Evolutionary conservation across 371 early-diverging fungal genomes (phyloP), one percentile per base, ranked within the genome.

Genomic region (Actinomucor elegans): DNA sequence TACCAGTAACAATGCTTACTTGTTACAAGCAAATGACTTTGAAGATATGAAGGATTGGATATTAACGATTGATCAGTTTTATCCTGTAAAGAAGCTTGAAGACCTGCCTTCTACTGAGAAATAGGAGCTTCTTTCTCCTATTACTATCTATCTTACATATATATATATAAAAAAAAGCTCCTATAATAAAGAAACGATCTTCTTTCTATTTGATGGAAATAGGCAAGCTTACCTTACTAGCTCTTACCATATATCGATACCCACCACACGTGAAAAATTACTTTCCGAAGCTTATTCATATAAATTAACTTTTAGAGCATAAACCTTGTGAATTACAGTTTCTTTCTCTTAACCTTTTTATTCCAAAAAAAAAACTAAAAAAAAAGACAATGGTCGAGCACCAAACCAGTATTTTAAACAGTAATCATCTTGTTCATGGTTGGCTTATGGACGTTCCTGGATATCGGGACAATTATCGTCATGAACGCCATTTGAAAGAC

Each of bases 31-130:
- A 15, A 58, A 73, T 2, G 72, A 71, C 3, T 65, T 73, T 14
- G 77, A 73, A 2, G 90, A 90, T 17, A 80, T 90, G 83, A 66
- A 81, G 41, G 77, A 76, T 27, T 94, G 94, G 94, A 75, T 92
- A 10, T 61, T 76, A 10, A 77, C 80, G 21, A 74, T 88, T n/a
- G 88, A 88, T 46, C 80, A 81, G 36, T 85, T 79, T 65, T 78
- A 71, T 34, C 75, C 69, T 24, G 64, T 69, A 20, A 55, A 71
- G 23, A 59, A 50, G 10, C 42, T 67, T 17, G 43, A 52, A 32
- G 33, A 52, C 26, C 27, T 52, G 20, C 46, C 46, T 27, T 46
- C 29, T 46, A 32, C 20, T 32, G 17, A 46, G n/a, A n/a, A n/a
- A n/a, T n/a, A n/a, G n/a, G n/a, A n/a, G n/a, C n/a, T n/a, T n/a